These are phyloP conservation scores for Aspergillus pseudonomiae DNA, from an alignment of 2,329 filamentous ascomycete species.

Conservation along the genomic window DNA sequence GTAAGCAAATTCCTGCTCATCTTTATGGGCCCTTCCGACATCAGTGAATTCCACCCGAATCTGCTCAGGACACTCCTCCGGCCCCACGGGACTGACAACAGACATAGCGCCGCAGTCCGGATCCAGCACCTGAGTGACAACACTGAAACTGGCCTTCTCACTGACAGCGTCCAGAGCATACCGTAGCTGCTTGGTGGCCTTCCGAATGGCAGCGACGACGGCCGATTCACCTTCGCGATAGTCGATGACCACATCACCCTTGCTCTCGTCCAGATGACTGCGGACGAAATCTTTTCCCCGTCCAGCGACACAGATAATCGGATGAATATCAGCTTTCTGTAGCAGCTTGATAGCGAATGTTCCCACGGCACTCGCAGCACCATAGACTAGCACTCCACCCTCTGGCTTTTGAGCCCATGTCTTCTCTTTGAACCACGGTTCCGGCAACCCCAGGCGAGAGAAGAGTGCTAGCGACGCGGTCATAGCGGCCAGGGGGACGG, in stretches of 20 bases:
- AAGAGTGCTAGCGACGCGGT: slow-evolving; percentile 57
- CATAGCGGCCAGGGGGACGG: slow-evolving; percentile 57
- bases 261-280: slow-evolving; percentile 51
- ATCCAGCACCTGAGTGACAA: not conserved
- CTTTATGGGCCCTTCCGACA: not conserved
- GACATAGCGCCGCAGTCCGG: not conserved
- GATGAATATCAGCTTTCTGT: slow-evolving; percentile 57
- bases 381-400: slow-evolving; percentile 48
- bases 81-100: not conserved
- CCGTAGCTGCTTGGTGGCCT: not conserved
- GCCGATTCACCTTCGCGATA: slow-evolving; percentile 53
- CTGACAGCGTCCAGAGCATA: not conserved
- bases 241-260: slow-evolving; percentile 61
- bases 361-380: slow-evolving; percentile 56
- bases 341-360: slow-evolving; percentile 60
- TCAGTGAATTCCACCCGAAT: not conserved
- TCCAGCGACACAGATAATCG: slow-evolving; percentile 61
- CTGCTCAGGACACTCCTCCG: not conserved
- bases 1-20: slow-evolving; percentile 35
- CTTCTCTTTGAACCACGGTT: slow-evolving; percentile 42
- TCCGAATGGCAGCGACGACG: not conserved
- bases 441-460: slow-evolving; percentile 47
- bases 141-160: not conserved
- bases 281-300: slow-evolving; percentile 52
- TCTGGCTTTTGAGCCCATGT: slow-evolving; percentile 32